Evolutionary conservation across 768 basidiomycete species (phyloP).

Genomic region (Leucocoprinus sp.): DNA sequence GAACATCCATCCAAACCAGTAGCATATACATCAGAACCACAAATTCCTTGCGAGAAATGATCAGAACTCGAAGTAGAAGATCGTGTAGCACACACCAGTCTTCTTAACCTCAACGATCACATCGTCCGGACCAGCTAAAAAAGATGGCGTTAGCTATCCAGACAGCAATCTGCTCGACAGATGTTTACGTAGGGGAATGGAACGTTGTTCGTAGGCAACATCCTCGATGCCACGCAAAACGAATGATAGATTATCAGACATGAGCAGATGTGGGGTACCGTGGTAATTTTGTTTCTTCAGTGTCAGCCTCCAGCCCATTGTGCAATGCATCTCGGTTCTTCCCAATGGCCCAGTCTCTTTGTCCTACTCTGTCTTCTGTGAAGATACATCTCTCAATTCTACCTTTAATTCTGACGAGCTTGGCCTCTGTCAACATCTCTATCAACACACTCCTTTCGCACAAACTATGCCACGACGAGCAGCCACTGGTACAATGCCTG

Average conservation of each 20-base stretch:
- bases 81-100: conserved; percentile 48
- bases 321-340: background rate
- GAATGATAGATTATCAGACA: conserved; percentile 75
- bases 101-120: conserved; percentile 89
- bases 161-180: too few relatives aligned
- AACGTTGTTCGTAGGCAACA: conserved; percentile 62
- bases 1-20: conserved; percentile 1
- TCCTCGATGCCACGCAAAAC: conserved; percentile 64
- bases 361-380: conserved; percentile 4
- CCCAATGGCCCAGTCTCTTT: background rate
- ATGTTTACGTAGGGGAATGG: conserved; percentile 61
- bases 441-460: conserved; percentile 10
- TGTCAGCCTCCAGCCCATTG: conserved; percentile 6
- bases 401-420: conserved; percentile 3
- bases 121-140: conserved; percentile 58
- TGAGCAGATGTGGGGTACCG: conserved; percentile 19
- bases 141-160: background rate
- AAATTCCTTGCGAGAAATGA: conserved; percentile 53
- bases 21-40: conserved; percentile 71
- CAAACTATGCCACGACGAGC: conserved; percentile 32
- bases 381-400: background rate
- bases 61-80: background rate
- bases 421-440: conserved; percentile 9
- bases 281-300: background rate
- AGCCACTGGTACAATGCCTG: conserved; percentile 36